Evolutionary conservation across 2,329 filamentous ascomycete genomes (phyloP).

Genomic region (Diaporthe sp.): DNA sequence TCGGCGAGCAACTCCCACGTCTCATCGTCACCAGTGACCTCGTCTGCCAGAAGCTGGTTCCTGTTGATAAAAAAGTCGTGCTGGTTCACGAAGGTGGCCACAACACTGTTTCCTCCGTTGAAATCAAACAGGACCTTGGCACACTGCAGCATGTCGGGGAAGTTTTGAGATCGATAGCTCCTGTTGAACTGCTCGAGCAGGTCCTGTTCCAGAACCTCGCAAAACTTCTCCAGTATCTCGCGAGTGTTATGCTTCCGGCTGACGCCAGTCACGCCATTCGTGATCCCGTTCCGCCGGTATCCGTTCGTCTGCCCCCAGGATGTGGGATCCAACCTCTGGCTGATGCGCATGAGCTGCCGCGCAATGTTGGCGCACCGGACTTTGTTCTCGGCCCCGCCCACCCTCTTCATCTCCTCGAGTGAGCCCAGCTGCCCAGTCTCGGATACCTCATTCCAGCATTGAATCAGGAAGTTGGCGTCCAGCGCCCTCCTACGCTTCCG

Average conservation of each 20-base stretch:
- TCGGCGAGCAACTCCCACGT: conserved; percentile 95
- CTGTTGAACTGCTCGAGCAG: conserved; percentile 96
- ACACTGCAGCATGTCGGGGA: conserved; percentile 98
- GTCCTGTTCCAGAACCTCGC: conserved; percentile 95
- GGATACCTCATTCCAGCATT: conserved; percentile 96
- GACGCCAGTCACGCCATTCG: conserved; percentile 61
- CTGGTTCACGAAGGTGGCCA: conserved; percentile 97
- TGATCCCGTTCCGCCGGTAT: conserved; percentile 61
- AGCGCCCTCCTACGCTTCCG: conserved; percentile 89
- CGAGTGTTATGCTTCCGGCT: conserved; percentile 76
- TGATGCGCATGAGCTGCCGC: conserved; percentile 93
- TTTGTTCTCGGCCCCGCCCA: conserved; percentile 90
- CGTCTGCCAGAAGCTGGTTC: conserved; percentile 90
- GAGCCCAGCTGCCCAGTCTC: conserved; percentile 88
- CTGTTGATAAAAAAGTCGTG: conserved; percentile 99
- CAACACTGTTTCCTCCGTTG: conserved; percentile 94
- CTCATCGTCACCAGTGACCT: conserved; percentile 80
- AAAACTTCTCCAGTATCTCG: conserved; percentile 96
- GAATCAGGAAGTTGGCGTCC: conserved; percentile 94
- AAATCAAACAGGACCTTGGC: conserved; percentile 95
- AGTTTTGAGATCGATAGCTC: conserved; percentile 94
- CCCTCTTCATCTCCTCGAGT: conserved; percentile 89
- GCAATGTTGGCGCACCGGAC: conserved; percentile 95
- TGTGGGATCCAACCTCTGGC: conserved; percentile 85
- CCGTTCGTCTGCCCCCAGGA: conserved; percentile 78